These are phyloP conservation scores for Coemansia sp. DNA, from an alignment of 192 early-diverging fungal genomes.

Conservation along the genomic window DNA sequence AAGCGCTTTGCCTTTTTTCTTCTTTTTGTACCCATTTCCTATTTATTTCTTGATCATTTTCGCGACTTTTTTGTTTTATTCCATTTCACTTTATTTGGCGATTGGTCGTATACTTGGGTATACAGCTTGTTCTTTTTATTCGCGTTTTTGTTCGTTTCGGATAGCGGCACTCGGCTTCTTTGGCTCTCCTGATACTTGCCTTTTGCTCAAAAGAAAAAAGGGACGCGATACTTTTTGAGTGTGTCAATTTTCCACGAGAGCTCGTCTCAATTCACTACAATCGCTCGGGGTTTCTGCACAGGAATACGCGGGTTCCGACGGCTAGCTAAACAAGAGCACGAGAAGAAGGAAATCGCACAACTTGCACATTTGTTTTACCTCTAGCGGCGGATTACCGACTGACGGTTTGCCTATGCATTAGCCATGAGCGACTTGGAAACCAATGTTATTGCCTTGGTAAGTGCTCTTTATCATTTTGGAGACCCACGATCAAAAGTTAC, in stretches of 20 bases:
- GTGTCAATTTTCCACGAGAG: not conserved
- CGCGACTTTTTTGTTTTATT: slow-evolving; percentile 2
- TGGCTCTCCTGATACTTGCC: no score
- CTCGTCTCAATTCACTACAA: not conserved
- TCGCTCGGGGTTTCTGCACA: not conserved
- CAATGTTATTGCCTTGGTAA: slow-evolving; percentile 52
- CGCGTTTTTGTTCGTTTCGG: not conserved
- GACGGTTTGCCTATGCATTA: slow-evolving; percentile 5
- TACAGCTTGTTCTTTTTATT: slow-evolving; percentile 6
- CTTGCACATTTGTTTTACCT: not conserved
- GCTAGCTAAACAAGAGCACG: not conserved
- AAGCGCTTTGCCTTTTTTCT: not conserved
- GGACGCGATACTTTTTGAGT: not conserved
- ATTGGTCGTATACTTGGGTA: not conserved
- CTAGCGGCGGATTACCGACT: not conserved
- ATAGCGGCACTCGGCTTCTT: not conserved
- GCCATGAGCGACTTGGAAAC: slow-evolving; percentile 48
- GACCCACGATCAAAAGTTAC: not conserved
- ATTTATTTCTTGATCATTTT: slow-evolving; percentile 10
- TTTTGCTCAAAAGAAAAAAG: not conserved
- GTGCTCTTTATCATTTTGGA: slow-evolving; percentile 2
- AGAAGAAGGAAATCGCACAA: not conserved
- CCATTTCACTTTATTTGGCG: not conserved
- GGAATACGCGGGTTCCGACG: not conserved
- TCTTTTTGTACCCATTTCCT: slow-evolving; percentile 4